Base-by-base conservation (phyloP, 2,329 filamentous ascomycete species). In the Fusarium temperatum region DNA sequence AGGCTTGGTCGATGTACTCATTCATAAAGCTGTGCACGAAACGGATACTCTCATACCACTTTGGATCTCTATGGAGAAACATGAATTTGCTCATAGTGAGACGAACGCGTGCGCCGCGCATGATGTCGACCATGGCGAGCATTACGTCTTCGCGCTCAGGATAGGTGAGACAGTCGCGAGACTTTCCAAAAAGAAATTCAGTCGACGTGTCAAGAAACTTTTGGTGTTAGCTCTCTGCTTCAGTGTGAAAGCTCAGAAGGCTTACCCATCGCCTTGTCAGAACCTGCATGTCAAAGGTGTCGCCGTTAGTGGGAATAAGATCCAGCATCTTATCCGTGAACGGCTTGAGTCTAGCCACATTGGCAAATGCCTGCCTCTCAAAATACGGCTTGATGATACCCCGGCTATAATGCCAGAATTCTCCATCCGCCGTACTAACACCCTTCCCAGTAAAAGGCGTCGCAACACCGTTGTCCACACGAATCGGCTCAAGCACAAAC, bases 381-480 rank as follows among this genome's bases (percentile, higher is more conserved):
- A 76, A 76, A 54, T 75, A 76, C 0, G 72, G 70, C 47, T 76
- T 75, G 48, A 76, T 70, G 41, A 75, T 64, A 20, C 61, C 63
- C 11, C 72, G 74, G 26, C 72, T 75, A 12, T 72, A 72, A 53
- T 68, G 62, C 74, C 73, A 76, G 44, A 75, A 58, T 38, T 75
- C 66, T 7, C 74, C 73, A 20, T 76, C 73, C 3, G 63, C 72
- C 5, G 69, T 72, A 47, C 66, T 70, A 20, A 72, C 68, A 13
- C 69, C 66, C 9, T 76, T 76, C 35, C 75, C 59, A 22, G 74
- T 74, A 30, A 76, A 76, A 0, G 74, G 74, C 48, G 68, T 66
- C 5, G 65, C 64, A 5, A 72, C 70, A 3, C 67, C 67, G 11
- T 73, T 70, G 5, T 77, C 63, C 10, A 68, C 72, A 15, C 74